phyloP scores from a whole-genome alignment of 1,284 basidiomycete genomes.

The Irpex sp. region DNA sequence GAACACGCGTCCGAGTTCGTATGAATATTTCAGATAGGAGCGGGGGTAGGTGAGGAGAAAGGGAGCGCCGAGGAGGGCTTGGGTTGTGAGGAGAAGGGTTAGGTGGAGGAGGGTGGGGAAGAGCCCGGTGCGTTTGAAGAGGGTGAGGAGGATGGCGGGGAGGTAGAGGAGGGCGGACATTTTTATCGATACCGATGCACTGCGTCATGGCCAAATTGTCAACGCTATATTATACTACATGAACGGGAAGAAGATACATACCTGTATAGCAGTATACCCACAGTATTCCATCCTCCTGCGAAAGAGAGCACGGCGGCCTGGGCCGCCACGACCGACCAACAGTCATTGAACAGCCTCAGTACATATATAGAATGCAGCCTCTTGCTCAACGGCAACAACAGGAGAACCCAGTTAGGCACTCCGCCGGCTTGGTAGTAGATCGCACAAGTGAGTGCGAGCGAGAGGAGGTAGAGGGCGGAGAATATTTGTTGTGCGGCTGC shows the following conservation, averaged over 20 bases:
- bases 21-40: slow-evolving; percentile 77
- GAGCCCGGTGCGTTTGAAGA: slow-evolving; percentile 74
- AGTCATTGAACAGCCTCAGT: slow-evolving; percentile 94
- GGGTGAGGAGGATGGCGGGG: slow-evolving; percentile 80
- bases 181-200: slow-evolving; percentile 88
- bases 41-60: slow-evolving; percentile 65
- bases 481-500: slow-evolving; percentile 78
- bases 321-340: slow-evolving; percentile 71
- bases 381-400: slow-evolving; percentile 85
- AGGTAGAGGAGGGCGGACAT: slow-evolving; percentile 96
- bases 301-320: slow-evolving; percentile 62
- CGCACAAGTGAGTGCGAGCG: slow-evolving; percentile 59
- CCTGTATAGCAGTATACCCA: slow-evolving; percentile 74
- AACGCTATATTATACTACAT: neutral
- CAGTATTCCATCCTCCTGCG: slow-evolving; percentile 52
- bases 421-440: slow-evolving; percentile 66
- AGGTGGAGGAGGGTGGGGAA: slow-evolving; percentile 51
- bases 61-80: slow-evolving; percentile 66
- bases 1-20: slow-evolving; percentile 88
- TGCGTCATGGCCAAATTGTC: slow-evolving; percentile 28
- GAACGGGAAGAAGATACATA: slow-evolving; percentile 26
- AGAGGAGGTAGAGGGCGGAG: slow-evolving; percentile 65
- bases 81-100: slow-evolving; percentile 48
- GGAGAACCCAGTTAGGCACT: slow-evolving; percentile 76
- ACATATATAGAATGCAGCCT: slow-evolving; percentile 92